Evolutionary conservation across 371 early-diverging fungal species (phyloP).

Genomic region (Rhizopus sp.): DNA sequence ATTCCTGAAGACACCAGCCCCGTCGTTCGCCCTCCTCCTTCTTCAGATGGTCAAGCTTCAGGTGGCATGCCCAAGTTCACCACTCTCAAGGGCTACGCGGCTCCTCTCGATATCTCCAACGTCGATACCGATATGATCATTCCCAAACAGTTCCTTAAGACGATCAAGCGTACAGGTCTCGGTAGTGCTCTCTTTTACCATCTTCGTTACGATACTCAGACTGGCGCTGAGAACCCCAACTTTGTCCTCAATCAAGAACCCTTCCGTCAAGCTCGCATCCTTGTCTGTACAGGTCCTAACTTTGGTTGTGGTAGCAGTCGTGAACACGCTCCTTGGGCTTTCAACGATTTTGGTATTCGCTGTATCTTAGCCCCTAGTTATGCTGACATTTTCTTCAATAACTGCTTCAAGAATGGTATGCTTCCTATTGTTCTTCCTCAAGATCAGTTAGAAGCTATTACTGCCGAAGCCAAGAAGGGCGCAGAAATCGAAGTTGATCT

Average conservation of each 20-base stretch:
- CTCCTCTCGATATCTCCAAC: conserved; percentile 64
- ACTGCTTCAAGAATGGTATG: conserved; percentile 77
- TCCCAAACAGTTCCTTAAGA: conserved; percentile 77
- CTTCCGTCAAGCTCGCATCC: conserved; percentile 53
- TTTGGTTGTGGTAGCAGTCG: conserved; percentile 76
- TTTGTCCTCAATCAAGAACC: conserved; percentile 67
- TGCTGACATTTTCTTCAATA: conserved; percentile 75
- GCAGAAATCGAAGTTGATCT: conserved; percentile 57
- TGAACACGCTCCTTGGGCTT: conserved; percentile 79
- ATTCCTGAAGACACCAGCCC: conserved; percentile 17
- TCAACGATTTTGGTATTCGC: conserved; percentile 71
- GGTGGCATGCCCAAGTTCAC: conserved; percentile 66
- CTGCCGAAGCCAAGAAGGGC: conserved; percentile 49
- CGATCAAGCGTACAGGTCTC: conserved; percentile 72
- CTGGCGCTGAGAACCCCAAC: conserved; percentile 47
- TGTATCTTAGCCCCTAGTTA: conserved; percentile 69
- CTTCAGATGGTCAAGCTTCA: conserved; percentile 4
- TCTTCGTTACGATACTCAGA: conserved; percentile 56
- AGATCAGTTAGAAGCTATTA: conserved; percentile 42
- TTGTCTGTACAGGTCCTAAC: conserved; percentile 66
- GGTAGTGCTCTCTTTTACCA: conserved; percentile 63
- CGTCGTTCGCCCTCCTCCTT: conserved; percentile 22
- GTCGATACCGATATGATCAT: conserved; percentile 77
- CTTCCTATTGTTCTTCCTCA: conserved; percentile 53
- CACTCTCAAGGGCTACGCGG: conserved; percentile 56